phyloP scores from a whole-genome alignment of 1,284 basidiomycete species.

The Flammula alnicola region DNA sequence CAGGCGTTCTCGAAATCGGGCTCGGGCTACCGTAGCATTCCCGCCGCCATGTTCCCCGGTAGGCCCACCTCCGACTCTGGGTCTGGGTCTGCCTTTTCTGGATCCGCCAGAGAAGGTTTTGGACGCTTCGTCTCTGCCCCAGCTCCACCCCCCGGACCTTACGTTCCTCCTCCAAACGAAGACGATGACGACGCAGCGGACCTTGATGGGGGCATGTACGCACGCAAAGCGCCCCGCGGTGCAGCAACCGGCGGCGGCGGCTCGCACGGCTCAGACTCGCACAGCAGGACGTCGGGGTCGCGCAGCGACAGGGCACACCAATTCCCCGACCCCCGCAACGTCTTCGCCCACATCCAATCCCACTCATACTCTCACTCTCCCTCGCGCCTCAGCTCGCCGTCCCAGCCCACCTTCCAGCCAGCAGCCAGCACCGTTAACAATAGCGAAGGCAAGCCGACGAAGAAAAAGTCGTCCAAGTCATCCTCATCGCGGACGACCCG shows the following conservation, averaged over 20 bases:
- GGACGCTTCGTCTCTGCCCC: constrained; percentile 41
- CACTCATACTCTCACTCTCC: constrained; percentile 28
- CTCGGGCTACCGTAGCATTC: constrained; percentile 20
- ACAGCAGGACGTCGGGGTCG: constrained; percentile 60
- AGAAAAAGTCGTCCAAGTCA: constrained; percentile 4
- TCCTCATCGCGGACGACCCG: constrained; percentile 27
- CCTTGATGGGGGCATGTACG: constrained; percentile 61
- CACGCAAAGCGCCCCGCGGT: constrained; percentile 34
- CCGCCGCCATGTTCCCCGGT: constrained; percentile 14
- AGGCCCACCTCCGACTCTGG: constrained; percentile 19
- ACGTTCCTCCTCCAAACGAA: constrained; percentile 37
- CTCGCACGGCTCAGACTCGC: constrained; percentile 55
- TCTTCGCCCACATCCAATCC: constrained; percentile 8
- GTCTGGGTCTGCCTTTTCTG: constrained; percentile 22
- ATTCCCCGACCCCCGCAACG: constrained; percentile 12
- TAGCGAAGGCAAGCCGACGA: too few relatives aligned
- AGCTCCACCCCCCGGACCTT: constrained; percentile 22
- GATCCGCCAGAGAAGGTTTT: constrained; percentile 27
- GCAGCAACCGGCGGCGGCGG: constrained; percentile 32
- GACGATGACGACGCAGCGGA: constrained; percentile 62
- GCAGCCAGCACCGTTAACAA: background rate
- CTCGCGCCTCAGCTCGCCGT: constrained; percentile 18
- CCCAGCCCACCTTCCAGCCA: constrained; percentile 9
- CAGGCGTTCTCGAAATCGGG: background rate
- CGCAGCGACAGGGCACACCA: constrained; percentile 34